Conservation (phyloP, 108 stramenopile genomes). For the Nitzschia putrida region DNA sequence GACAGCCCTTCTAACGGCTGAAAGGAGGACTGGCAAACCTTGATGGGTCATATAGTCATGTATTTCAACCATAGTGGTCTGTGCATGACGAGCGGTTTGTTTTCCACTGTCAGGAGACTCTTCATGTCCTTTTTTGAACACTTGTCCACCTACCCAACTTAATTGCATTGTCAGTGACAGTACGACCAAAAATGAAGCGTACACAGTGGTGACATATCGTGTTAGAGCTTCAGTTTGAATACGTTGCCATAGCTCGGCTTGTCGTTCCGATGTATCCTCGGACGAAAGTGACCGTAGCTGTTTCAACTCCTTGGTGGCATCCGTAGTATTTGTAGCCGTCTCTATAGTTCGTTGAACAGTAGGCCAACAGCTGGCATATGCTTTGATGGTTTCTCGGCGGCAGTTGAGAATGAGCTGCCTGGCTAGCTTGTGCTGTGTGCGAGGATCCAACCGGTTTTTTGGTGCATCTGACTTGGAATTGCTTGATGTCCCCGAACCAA, state of each 20-base stretch:
- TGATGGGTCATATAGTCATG: constrained; percentile 22
- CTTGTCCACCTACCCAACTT: constrained; percentile 24
- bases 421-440: constrained; percentile 10
- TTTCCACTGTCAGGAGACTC: neutral
- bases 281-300: neutral
- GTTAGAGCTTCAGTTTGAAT: constrained; percentile 28
- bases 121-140: neutral
- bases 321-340: constrained; percentile 10
- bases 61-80: constrained; percentile 16
- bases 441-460: neutral
- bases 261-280: neutral
- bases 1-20: constrained; percentile 27
- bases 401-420: constrained; percentile 20
- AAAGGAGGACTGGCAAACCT: constrained; percentile 26
- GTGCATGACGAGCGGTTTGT: neutral
- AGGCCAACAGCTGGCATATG: constrained; percentile 27
- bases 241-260: constrained; percentile 28
- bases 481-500: neutral
- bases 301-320: constrained; percentile 22
- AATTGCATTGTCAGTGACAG: constrained; percentile 34
- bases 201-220: constrained; percentile 16
- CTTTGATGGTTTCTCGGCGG: constrained; percentile 10
- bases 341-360: constrained; percentile 22
- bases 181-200: constrained; percentile 22
- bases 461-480: neutral